Evolutionary conservation across 2,329 filamentous ascomycete species (phyloP).

Genomic region (Zasmidium angulare): DNA sequence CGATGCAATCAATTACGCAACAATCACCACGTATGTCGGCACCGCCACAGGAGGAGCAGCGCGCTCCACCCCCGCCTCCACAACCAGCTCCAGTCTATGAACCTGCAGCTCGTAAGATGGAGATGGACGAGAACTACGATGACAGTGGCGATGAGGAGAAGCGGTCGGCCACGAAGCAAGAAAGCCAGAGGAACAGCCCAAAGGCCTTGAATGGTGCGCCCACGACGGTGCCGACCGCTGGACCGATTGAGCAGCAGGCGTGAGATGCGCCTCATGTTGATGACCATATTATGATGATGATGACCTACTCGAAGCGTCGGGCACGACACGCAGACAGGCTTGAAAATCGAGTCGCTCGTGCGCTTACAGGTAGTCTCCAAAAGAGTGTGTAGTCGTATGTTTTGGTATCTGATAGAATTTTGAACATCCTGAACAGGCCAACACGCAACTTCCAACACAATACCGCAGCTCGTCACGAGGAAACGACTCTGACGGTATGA

Average conservation of each 20-base stretch:
- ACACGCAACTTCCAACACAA: no score
- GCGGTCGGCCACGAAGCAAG: conserved; percentile 44
- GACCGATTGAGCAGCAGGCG: conserved; percentile 18
- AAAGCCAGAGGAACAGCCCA: conserved; percentile 47
- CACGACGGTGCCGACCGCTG: conserved; percentile 11
- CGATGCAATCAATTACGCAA: conserved; percentile 46
- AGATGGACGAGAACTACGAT: conserved; percentile 96
- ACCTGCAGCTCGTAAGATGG: conserved; percentile 89
- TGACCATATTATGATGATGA: conserved; percentile 1
- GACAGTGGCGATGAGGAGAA: conserved; percentile 87
- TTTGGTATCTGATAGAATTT: neutral
- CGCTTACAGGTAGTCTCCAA: neutral
- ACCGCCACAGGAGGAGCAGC: conserved; percentile 45
- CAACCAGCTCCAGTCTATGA: conserved; percentile 59
- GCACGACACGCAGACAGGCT: neutral
- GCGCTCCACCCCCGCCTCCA: conserved; percentile 27
- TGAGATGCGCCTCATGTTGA: conserved; percentile 6
- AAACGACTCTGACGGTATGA: no score
- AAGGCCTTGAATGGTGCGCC: conserved; percentile 27
- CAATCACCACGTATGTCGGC: conserved; percentile 56
- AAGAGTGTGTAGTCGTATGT: neutral
- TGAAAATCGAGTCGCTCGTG: neutral
- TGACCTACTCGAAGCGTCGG: neutral
- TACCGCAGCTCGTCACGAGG: no score
- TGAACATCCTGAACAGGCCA: neutral